These are phyloP conservation scores for Lachnellula willkommii DNA, from an alignment of 2,329 filamentous ascomycete species.

Conservation along the genomic window DNA sequence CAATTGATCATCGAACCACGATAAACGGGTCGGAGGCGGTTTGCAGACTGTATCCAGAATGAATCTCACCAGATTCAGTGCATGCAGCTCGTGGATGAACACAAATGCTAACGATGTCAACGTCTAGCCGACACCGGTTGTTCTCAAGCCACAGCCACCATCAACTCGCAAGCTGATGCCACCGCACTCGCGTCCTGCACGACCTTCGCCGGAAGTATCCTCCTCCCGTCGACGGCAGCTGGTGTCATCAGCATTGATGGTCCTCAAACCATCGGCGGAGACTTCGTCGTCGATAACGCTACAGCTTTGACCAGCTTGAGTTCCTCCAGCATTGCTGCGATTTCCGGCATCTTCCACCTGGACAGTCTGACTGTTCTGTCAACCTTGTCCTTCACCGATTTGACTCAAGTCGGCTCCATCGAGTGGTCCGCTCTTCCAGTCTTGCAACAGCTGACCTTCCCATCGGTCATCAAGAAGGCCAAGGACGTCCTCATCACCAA, in stretches of 20 bases:
- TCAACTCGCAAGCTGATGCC: constrained; percentile 30
- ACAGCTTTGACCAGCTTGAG: constrained; percentile 60
- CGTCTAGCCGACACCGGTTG: constrained; percentile 21
- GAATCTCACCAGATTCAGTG: not conserved
- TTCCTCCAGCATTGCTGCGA: constrained; percentile 55
- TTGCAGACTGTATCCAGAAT: not conserved
- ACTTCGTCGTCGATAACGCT: constrained; percentile 54
- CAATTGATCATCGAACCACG: not conserved
- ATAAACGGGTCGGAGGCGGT: not conserved
- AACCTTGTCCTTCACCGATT: constrained; percentile 58
- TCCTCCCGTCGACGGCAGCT: constrained; percentile 30
- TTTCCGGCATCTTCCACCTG: constrained; percentile 67
- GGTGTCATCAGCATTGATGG: constrained; percentile 54
- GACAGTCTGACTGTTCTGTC: constrained; percentile 63
- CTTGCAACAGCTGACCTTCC: constrained; percentile 55
- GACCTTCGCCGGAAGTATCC: constrained; percentile 30
- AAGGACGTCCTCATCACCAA: constrained; percentile 71
- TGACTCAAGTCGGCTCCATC: constrained; percentile 63
- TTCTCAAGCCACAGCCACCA: constrained; percentile 28
- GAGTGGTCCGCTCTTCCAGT: constrained; percentile 65
- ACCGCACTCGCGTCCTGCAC: constrained; percentile 24
- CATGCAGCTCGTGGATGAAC: not conserved
- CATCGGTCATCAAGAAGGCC: constrained; percentile 58
- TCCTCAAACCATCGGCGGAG: constrained; percentile 50
- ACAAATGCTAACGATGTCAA: not conserved